A percentile compares a stretch with the other conserved stretches of the same genome.
Conservation (phyloP, 176 grass and related monocot genomes). For the Hordeum vulgare region MorexV3_pseudomolecules_assembly NC_058523.1:165155647-165156146, state of each 20-base stretch:
- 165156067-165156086: constrained; percentile 68
- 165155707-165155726: constrained; percentile 42
- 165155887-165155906: not conserved
- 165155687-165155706: not conserved
- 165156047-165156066: constrained; percentile 98
- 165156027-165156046: constrained; percentile 23
- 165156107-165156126: too few species aligned
- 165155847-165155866: constrained; percentile 22
- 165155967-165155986: constrained; percentile 28
- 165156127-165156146: constrained; percentile 3
- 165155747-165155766: constrained; percentile 10
- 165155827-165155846: not conserved
- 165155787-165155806: not conserved
- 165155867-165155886: not conserved
- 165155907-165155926: not conserved
- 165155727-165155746: not conserved
- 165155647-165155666: not conserved
- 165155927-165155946: not conserved
- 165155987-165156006: constrained; percentile 72
- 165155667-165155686: not conserved
- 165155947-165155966: not conserved
- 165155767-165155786: not conserved
- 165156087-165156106: not conserved
- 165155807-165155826: not conserved
- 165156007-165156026: constrained; percentile 34